Conservation (phyloP, 345 rosid genomes). For the Eucalyptus erythrocorys region DNA sequence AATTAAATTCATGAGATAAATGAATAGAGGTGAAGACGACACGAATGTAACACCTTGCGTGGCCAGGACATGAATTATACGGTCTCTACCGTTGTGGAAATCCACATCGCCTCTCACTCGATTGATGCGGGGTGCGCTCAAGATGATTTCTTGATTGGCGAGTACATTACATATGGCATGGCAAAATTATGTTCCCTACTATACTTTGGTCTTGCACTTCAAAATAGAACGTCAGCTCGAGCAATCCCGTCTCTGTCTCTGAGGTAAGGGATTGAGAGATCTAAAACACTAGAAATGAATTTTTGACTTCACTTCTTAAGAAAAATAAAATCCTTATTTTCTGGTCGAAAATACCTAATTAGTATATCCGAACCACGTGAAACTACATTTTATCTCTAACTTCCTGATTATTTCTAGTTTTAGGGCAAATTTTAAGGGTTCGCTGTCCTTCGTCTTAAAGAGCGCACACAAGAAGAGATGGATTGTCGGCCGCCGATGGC, state of each 20-base stretch:
- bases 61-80: not conserved
- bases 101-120: not conserved
- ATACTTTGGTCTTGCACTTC: not conserved
- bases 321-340: not conserved
- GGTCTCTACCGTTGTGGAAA: not conserved
- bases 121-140: rapidly evolving
- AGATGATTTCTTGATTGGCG: not conserved
- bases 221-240: not conserved
- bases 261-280: not conserved
- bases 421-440: not conserved
- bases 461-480: not conserved
- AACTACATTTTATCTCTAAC: not conserved
- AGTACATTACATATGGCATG: not conserved
- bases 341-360: not conserved
- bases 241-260: not conserved
- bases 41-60: not conserved
- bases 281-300: not conserved
- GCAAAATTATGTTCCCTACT: not conserved
- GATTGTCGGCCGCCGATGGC: not conserved
- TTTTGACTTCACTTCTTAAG: not conserved
- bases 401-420: not conserved
- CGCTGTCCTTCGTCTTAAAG: not conserved
- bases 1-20: not conserved
- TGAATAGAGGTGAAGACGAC: not conserved
- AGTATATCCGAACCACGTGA: not conserved